phyloP scores from a whole-genome alignment of 306 rosid genomes.

The Medicago arabica region DNA sequence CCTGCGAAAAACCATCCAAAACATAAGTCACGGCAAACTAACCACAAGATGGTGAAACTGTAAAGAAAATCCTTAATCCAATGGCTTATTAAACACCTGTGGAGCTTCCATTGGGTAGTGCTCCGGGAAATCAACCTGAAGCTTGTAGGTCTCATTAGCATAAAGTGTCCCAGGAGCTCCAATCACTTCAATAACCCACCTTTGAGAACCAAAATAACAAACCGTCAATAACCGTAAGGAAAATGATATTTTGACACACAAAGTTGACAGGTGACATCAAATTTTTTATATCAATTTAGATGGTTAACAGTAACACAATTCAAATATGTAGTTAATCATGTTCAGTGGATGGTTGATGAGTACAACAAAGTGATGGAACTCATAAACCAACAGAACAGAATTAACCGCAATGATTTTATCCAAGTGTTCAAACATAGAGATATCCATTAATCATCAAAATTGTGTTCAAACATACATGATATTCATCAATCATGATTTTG shows the following conservation, averaged over 20 bases:
- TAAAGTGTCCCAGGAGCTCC: slow-evolving; percentile 98
- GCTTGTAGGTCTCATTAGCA: slow-evolving; percentile 89
- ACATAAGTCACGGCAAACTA: slow-evolving; percentile 23
- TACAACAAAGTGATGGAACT: background rate
- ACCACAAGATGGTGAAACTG: background rate
- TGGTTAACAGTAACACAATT: background rate
- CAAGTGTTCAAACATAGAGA: no score
- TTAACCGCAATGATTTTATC: background rate
- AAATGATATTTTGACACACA: background rate
- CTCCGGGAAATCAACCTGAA: slow-evolving; percentile 98
- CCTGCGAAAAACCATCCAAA: slow-evolving; percentile 58
- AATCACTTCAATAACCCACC: slow-evolving; percentile 97
- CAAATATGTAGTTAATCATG: background rate
- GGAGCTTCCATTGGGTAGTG: slow-evolving; percentile 99
- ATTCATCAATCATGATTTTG: background rate
- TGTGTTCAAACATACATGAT: background rate
- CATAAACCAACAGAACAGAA: background rate
- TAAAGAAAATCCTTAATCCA: background rate
- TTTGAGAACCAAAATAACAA: slow-evolving; percentile 38
- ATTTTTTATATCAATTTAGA: background rate
- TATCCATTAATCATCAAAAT: no score
- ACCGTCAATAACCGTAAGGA: background rate
- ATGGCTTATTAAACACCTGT: slow-evolving; percentile 58
- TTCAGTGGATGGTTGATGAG: background rate
- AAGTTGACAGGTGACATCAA: background rate